Evolutionary conservation across 2,329 filamentous ascomycete species (phyloP).

Genomic region (Talaromyces sp.): DNA sequence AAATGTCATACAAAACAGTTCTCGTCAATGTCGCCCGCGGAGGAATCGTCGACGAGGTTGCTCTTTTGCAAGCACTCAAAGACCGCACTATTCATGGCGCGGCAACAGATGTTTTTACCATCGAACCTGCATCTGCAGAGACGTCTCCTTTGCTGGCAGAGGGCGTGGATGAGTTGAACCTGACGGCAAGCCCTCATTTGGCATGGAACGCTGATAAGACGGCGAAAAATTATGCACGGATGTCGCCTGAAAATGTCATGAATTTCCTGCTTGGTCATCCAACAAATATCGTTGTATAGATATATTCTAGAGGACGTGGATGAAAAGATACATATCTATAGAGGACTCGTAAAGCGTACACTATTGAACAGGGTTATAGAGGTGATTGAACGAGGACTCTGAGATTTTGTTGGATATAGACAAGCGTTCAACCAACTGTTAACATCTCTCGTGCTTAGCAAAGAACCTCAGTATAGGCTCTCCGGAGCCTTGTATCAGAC

Average conservation of each 20-base stretch:
- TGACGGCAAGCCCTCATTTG: conserved; percentile 53
- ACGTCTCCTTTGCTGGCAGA: conserved; percentile 44
- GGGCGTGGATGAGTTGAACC: conserved; percentile 47
- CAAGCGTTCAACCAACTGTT: background rate
- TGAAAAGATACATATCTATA: background rate
- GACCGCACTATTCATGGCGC: conserved; percentile 48
- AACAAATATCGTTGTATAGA: conserved; percentile 15
- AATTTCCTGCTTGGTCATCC: conserved; percentile 12
- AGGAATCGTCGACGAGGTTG: conserved; percentile 51
- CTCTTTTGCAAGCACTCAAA: conserved; percentile 45
- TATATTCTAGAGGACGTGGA: too few relatives aligned
- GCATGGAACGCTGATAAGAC: conserved; percentile 53
- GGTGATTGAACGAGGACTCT: background rate
- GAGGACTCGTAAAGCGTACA: background rate
- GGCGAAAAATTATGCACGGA: conserved; percentile 35
- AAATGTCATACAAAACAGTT: conserved; percentile 46
- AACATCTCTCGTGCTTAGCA: background rate
- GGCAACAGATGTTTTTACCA: conserved; percentile 50
- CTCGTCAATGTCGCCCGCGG: conserved; percentile 52
- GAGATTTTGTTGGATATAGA: background rate
- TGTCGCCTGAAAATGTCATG: conserved; percentile 12
- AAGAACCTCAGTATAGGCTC: background rate
- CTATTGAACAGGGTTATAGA: background rate
- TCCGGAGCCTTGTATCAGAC: background rate
- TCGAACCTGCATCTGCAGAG: conserved; percentile 46